Evolutionary conservation across 768 basidiomycete genomes (phyloP).

Genomic region (Phylloporus rhodoxanthus): DNA sequence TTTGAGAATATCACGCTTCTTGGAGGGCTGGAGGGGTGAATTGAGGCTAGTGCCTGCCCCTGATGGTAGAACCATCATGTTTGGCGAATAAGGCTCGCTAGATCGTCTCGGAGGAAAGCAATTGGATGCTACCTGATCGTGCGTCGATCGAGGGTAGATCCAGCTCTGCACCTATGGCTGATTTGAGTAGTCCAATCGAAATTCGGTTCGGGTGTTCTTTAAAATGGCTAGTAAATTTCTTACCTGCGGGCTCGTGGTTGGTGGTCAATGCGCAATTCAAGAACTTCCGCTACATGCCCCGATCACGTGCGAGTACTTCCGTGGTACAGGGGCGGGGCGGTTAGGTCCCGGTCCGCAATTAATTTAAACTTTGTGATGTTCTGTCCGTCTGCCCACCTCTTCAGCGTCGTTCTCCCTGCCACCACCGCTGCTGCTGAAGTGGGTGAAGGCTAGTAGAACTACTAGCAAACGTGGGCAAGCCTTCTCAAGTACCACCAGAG

Average conservation of each 20-base stretch:
- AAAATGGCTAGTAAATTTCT: background rate
- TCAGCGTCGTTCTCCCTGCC: too few species aligned
- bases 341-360: too few species aligned
- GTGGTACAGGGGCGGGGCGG: too few species aligned
- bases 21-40: background rate
- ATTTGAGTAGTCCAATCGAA: background rate
- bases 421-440: too few species aligned
- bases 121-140: background rate
- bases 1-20: constrained; percentile 19
- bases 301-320: background rate
- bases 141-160: background rate
- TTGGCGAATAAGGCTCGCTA: background rate
- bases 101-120: background rate
- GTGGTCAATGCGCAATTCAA: background rate
- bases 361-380: too few species aligned
- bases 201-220: background rate
- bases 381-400: too few species aligned
- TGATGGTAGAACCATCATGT: constrained; percentile 1
- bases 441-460: too few species aligned
- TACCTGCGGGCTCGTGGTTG: background rate
- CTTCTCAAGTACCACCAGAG: too few species aligned
- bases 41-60: background rate
- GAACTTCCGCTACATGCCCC: background rate
- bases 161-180: background rate
- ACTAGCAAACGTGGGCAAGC: too few species aligned